Conservation (phyloP, 495 filamentous ascomycete genomes). For the Massariosphaeria phaeospora region DNA sequence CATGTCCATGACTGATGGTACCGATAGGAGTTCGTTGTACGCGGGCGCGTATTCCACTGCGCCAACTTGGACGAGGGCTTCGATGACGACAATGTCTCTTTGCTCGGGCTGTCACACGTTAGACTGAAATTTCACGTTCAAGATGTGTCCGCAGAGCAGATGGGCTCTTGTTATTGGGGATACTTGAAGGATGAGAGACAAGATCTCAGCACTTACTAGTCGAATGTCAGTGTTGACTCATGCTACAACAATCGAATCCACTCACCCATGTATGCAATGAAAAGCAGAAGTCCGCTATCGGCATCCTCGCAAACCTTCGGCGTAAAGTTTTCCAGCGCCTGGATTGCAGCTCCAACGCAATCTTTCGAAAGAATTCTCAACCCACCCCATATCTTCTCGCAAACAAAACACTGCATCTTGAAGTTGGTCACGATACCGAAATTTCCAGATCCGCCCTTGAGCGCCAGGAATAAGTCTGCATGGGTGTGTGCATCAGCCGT, state of each 20-base stretch:
- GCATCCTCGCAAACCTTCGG: neutral
- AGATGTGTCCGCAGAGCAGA: neutral
- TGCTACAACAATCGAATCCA: neutral
- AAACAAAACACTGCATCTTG: conserved; percentile 21
- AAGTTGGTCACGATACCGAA: conserved; percentile 20
- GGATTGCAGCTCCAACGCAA: neutral
- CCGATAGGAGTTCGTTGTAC: conserved; percentile 5
- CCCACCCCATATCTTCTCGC: conserved; percentile 34
- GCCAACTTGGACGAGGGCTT: conserved; percentile 1
- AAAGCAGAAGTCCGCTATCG: neutral
- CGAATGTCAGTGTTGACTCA: neutral
- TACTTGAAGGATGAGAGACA: neutral
- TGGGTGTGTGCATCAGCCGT: conserved; percentile 35
- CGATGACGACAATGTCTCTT: conserved; percentile 2
- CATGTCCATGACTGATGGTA: conserved; percentile 14
- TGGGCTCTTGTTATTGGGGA: neutral
- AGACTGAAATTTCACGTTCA: neutral
- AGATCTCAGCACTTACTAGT: neutral
- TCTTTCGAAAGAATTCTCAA: conserved; percentile 1
- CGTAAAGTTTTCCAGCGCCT: conserved; percentile 17
- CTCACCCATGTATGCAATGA: conserved; percentile 3
- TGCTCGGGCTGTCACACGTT: neutral
- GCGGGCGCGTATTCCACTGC: conserved; percentile 7
- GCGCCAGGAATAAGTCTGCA: conserved; percentile 7
- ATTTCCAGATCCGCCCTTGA: conserved; percentile 18